Evolutionary conservation across 2,329 filamentous ascomycete genomes (phyloP).

Genomic region (Fusarium setosum): DNA sequence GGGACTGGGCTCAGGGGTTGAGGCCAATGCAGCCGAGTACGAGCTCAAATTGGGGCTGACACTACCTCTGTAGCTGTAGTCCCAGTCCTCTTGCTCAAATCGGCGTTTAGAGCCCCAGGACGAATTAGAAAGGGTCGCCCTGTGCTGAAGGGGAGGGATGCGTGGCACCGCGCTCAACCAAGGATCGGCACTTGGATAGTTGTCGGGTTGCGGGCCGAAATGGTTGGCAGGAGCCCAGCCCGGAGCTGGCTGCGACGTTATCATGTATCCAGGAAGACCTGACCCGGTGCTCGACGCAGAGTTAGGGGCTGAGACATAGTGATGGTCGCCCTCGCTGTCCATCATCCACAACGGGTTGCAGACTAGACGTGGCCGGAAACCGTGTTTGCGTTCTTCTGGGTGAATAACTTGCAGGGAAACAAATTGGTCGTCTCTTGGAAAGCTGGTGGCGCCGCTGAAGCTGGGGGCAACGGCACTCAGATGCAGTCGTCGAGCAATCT

Average conservation of each 20-base stretch:
- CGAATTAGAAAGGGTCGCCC: constrained; percentile 3
- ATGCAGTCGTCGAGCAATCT: constrained; percentile 34
- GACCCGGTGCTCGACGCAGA: constrained; percentile 45
- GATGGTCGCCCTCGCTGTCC: constrained; percentile 32
- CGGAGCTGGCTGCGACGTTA: constrained; percentile 38
- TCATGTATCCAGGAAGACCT: constrained; percentile 40
- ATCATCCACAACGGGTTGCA: constrained; percentile 38
- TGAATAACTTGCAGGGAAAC: constrained; percentile 14
- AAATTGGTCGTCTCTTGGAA: constrained; percentile 32
- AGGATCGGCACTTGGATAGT: constrained; percentile 19
- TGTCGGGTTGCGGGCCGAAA: constrained; percentile 33
- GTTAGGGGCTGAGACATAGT: constrained; percentile 39
- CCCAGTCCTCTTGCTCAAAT: constrained; percentile 34
- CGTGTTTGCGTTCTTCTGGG: constrained; percentile 30
- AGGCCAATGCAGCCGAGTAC: constrained; percentile 17
- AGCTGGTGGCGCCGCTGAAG: constrained; percentile 28
- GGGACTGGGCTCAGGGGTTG: constrained; percentile 34
- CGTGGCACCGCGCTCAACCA: constrained; percentile 39
- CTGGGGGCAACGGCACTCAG: constrained; percentile 15
- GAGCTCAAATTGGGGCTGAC: constrained; percentile 34
- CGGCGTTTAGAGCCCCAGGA: constrained; percentile 37
- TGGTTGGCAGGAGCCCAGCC: constrained; percentile 33
- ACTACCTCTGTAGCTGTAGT: constrained; percentile 31
- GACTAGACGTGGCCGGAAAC: constrained; percentile 34
- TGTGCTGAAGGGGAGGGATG: constrained; percentile 21